Base-by-base conservation (phyloP, 2,329 filamentous ascomycete species). In the Septoria linicola region DNA sequence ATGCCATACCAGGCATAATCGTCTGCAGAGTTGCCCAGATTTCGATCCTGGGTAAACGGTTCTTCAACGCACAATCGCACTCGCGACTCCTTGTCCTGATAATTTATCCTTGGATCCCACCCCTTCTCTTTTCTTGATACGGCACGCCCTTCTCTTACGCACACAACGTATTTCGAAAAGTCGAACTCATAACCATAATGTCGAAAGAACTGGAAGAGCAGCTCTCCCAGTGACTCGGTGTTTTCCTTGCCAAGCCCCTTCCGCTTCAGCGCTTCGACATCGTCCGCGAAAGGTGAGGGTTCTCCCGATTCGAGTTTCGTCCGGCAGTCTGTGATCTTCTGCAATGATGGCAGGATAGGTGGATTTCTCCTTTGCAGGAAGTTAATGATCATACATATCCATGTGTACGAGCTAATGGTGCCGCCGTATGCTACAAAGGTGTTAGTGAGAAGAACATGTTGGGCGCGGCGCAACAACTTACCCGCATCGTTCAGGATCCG, bases 331-430 rank as follows among this genome's bases (percentile, higher is more conserved):
- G 81, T 77, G 17, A 82, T 79, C 65, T 90, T 85, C 67, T 97
- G 93, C 27, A 99, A 77, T 13, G 88, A 83, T 3, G 93, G 93
- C 17, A 99, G 73, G 48, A 99, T 82, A 0, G 92, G 88, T 13
- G 89, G 88, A 53, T 86, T 80, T 63, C 90, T 84, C 44, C 89
- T 87, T 72, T 99, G 93, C 20, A 99, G 79, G 66, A 97, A 99
- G 61, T 90, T 95, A 67, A 99, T 87, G 60, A 97, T 95, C 78
- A 99, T 83, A 71, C 93, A 99, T 68, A 97, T 97, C 93, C 93
- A 99, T 17, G 93, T 96, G 68, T 99, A 99, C 14, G 93, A 99
- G 71, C 92, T 97, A 54, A 99, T 78, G 5, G 93, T 99, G 51
- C 89, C 91, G 57, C 93, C 91, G 67, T 90, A 89, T 52, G 88